phyloP scores from a whole-genome alignment of 345 rosid genomes.

The Carallia pectinifolia region DNA sequence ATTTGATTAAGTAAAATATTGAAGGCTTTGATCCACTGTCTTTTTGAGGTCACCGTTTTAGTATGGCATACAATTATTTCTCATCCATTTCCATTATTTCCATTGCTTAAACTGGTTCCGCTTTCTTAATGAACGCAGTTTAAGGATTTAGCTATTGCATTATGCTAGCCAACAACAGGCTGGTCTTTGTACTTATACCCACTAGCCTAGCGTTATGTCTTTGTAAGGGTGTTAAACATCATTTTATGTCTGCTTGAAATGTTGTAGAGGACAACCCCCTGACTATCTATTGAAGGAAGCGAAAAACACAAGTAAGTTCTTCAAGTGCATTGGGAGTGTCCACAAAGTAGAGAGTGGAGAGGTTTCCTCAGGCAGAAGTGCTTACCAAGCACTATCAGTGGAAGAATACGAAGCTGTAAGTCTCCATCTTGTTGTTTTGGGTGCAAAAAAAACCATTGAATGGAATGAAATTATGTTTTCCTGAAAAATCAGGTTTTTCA shows the following conservation, averaged over 20 bases:
- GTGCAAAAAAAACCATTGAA: slow-evolving; percentile 8
- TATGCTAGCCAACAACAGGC: neutral
- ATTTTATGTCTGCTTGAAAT: slow-evolving; percentile 33
- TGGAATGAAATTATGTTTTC: neutral
- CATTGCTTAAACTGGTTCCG: neutral
- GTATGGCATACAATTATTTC: neutral
- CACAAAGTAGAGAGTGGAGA: slow-evolving; percentile 63
- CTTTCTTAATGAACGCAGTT: neutral
- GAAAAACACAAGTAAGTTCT: slow-evolving; percentile 79
- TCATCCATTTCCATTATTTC: neutral
- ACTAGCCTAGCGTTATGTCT: slow-evolving; percentile 8
- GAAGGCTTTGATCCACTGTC: neutral
- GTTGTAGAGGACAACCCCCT: slow-evolving; percentile 88
- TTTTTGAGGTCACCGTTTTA: neutral
- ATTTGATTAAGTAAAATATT: neutral
- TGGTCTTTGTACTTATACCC: neutral
- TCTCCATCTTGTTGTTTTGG: slow-evolving; percentile 16
- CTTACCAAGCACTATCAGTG: slow-evolving; percentile 73
- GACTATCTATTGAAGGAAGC: slow-evolving; percentile 94
- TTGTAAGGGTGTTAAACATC: slow-evolving; percentile 20
- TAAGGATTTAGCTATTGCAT: neutral
- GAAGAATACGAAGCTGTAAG: slow-evolving; percentile 97
- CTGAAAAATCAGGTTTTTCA: neutral
- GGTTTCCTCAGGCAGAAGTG: slow-evolving; percentile 53
- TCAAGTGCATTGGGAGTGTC: slow-evolving; percentile 86